Percentiles rank a stretch among this genome's conserved stretches.
These are phyloP conservation scores for Comarum palustre DNA, from an alignment of 306 rosid species.

Conservation along the genomic window DNA sequence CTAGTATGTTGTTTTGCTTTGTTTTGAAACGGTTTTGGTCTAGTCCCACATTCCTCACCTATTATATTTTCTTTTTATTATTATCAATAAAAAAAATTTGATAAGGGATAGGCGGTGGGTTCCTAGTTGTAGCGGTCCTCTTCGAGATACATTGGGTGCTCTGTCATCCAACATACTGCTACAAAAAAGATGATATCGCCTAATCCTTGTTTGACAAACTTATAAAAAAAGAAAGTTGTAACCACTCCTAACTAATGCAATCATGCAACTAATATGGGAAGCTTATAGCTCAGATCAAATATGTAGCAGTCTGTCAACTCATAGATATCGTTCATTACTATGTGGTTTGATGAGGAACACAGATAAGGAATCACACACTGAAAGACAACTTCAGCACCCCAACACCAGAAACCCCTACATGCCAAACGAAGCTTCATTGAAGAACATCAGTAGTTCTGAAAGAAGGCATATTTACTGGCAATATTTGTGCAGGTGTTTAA, in stretches of 20 bases:
- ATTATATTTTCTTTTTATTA: no score
- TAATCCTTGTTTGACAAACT: no score
- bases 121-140: no score
- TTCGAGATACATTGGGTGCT: no score
- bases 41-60: no score
- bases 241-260: conserved; percentile 1
- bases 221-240: background rate
- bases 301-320: background rate
- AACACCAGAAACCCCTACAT: background rate
- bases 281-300: background rate
- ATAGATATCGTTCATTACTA: background rate
- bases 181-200: no score
- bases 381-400: background rate
- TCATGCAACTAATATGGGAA: background rate
- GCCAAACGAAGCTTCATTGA: background rate
- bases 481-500: background rate
- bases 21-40: no score
- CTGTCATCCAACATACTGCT: no score
- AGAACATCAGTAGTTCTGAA: background rate
- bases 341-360: background rate
- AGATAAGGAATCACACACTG: background rate
- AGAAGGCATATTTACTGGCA: background rate
- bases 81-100: no score
- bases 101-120: no score
- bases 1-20: no score